Percentiles rank a stretch among this genome's conserved stretches.
Conservation (phyloP, 164 flowering plant genomes). For the Liriodendron chinense region DNA sequence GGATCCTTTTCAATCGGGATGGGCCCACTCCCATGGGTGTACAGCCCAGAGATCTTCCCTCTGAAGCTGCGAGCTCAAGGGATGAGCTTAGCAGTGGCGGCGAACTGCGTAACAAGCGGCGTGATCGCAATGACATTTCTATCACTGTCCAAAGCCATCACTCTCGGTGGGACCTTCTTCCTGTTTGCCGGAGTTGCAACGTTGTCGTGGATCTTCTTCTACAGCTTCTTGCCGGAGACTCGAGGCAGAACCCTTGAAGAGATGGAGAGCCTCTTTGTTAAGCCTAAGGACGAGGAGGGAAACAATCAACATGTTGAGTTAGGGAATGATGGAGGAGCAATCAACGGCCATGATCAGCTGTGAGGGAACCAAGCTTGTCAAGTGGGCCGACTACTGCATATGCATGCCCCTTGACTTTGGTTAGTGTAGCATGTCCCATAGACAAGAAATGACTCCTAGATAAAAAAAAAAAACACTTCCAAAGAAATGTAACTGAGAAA, state of each 20-base stretch:
- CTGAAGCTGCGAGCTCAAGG: constrained; percentile 61
- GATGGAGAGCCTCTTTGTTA: constrained; percentile 37
- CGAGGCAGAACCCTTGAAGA: constrained; percentile 59
- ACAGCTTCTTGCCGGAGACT: constrained; percentile 51
- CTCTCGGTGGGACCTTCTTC: constrained; percentile 54
- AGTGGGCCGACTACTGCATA: too few relatives aligned
- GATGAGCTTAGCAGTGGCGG: constrained; percentile 43
- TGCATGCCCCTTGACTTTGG: too few relatives aligned
- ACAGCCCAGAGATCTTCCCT: constrained; percentile 66
- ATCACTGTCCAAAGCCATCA: constrained; percentile 42
- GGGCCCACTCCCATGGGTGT: constrained; percentile 81
- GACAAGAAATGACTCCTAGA: too few relatives aligned
- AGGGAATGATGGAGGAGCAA: background rate
- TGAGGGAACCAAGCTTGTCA: too few relatives aligned
- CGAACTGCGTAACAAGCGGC: constrained; percentile 54
- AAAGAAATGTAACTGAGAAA: too few relatives aligned
- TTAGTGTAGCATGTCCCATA: too few relatives aligned
- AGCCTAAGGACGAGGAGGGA: background rate
- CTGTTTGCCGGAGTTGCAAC: constrained; percentile 39
- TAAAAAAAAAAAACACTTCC: too few relatives aligned
- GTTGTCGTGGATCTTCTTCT: constrained; percentile 50
- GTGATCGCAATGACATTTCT: constrained; percentile 47
- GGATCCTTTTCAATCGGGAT: constrained; percentile 61
- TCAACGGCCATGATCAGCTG: too few relatives aligned
- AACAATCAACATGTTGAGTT: background rate